Evolutionary conservation across 2,329 filamentous ascomycete species (phyloP), one percentile per base, ranked within the genome.

Genomic region (Penicillium corylophilum): DNA sequence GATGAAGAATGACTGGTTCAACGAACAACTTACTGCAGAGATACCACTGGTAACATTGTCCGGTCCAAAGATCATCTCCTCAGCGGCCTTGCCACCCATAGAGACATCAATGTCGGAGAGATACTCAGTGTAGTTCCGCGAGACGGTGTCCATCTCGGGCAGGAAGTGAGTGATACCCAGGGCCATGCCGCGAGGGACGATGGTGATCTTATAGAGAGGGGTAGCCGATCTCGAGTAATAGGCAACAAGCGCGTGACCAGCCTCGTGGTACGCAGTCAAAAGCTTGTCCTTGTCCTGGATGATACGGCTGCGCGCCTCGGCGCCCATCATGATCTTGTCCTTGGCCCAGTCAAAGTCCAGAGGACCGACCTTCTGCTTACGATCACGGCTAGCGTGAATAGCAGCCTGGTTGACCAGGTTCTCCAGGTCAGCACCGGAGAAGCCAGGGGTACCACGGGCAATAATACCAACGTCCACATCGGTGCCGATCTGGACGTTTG

Each of bases 371-470:
- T 86, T 82, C 53, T 79, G 79, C 35, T 88, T 82, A 74, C 92
- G 94, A 61, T 89, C 82, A 70, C 94, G 90, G 65, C 90, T 95
- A n/a, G 94, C 94, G 65, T 88, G 90, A 39, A 99, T 87, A 20
- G 94, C 94, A 28, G 94, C 94, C 69, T 96, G 90, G 73, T 99
- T 99, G 67, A 96, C 88, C 63, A 99, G 84, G 69, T 96, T 99
- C 75, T 97, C 94, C 12, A 99, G 80, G 64, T 99, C 94, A 18
- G 94, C 94, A 61, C 94, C 94, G 44, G 93, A 97, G 64, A 95
- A 91, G 10, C 94, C 94, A 48, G 90, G 86, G 13, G 92, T 96
- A 55, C 90, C 90, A 55, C 89, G 85, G 31, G 94, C 94, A 64
- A 99, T 84, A 53, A 89, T 82, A 23, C 89, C 84, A 33, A 95